Evolutionary conservation across 352 stramenopile species (phyloP).

Genomic region (Pythium apleroticum): DNA sequence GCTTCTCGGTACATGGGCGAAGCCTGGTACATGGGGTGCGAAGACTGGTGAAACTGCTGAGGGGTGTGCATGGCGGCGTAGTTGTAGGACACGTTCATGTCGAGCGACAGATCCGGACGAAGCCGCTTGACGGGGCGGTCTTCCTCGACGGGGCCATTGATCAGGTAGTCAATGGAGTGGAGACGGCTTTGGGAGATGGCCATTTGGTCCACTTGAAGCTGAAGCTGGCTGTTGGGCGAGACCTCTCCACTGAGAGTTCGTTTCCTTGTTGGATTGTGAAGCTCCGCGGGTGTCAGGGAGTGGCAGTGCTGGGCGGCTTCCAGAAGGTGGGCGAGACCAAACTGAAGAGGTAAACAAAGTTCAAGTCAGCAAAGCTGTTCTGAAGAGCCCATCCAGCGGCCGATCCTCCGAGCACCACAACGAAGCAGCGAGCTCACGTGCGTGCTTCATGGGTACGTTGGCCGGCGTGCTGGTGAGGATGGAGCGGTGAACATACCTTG

Average conservation of each 20-base stretch:
- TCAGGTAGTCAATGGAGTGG: constrained; percentile 33
- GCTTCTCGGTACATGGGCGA: constrained; percentile 19
- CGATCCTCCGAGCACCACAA: constrained; percentile 5
- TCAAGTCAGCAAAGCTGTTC: constrained; percentile 24
- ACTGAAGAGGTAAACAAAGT: constrained; percentile 30
- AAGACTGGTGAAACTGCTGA: constrained; percentile 10
- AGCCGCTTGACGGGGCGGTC: constrained; percentile 15
- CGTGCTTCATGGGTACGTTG: background rate
- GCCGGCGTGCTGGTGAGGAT: background rate
- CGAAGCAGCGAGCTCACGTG: background rate
- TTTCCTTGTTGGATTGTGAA: constrained; percentile 11
- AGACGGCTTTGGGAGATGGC: constrained; percentile 20
- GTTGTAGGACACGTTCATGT: constrained; percentile 12
- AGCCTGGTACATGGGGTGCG: constrained; percentile 6
- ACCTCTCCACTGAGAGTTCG: background rate
- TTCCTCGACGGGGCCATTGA: constrained; percentile 14
- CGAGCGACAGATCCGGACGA: constrained; percentile 19
- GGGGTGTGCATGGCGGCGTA: background rate
- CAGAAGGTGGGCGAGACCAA: constrained; percentile 55
- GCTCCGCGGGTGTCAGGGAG: background rate
- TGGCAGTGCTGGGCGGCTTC: constrained; percentile 59
- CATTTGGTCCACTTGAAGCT: constrained; percentile 12
- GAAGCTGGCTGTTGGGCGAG: background rate
- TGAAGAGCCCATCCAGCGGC: background rate
- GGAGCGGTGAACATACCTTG: constrained; percentile 14